Percentiles rank a stretch among this genome's conserved stretches.
Conservation (phyloP, 768 basidiomycete species). For the Amylocystis lapponica region DNA sequence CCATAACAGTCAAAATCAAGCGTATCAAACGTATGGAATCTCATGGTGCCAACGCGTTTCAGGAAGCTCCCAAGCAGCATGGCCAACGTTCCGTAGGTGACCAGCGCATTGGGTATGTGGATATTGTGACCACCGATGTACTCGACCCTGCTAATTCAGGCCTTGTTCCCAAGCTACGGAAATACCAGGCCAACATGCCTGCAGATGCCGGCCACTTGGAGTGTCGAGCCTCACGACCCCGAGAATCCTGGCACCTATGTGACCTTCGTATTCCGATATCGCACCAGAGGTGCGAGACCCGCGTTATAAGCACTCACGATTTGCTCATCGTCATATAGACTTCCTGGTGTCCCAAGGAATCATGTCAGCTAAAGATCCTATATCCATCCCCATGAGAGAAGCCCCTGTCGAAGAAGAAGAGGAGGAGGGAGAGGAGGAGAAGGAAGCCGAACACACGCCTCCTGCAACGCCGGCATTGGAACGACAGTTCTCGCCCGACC, state of each 20-base stretch:
- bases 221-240: constrained; percentile 41
- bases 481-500: too few relatives aligned
- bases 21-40: constrained; percentile 23
- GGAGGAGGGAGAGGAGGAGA: too few relatives aligned
- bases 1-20: constrained; percentile 47
- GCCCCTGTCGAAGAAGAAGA: too few relatives aligned
- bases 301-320: background rate
- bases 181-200: constrained; percentile 31
- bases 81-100: constrained; percentile 37
- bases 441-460: too few relatives aligned
- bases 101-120: constrained; percentile 42
- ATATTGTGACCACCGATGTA: background rate
- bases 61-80: constrained; percentile 31
- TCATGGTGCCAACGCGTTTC: constrained; percentile 39
- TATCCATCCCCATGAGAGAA: too few relatives aligned
- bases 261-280: constrained; percentile 64
- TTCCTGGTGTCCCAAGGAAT: constrained; percentile 21
- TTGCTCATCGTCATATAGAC: constrained; percentile 1
- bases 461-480: too few relatives aligned
- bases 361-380: constrained; percentile 4
- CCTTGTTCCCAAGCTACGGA: constrained; percentile 37
- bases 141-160: constrained; percentile 2
- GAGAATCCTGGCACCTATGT: constrained; percentile 42
- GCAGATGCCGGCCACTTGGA: constrained; percentile 50
- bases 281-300: constrained; percentile 47